Percentiles rank a stretch among this genome's conserved stretches.
These are phyloP conservation scores for Teunomyces stri DNA, from an alignment of 805 yeast genomes.

Conservation along the genomic window DNA sequence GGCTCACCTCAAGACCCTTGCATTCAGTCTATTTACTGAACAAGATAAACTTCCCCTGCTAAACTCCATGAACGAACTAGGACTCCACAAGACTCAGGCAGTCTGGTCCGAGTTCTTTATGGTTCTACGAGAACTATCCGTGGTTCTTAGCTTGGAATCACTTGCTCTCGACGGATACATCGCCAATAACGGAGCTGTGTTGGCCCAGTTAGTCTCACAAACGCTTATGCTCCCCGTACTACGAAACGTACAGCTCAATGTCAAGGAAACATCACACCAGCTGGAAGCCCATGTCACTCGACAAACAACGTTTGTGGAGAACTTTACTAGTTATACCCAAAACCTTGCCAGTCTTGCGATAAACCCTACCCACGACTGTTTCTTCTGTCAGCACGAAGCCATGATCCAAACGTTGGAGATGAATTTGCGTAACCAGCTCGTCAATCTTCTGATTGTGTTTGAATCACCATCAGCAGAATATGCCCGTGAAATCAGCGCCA, in stretches of 20 bases:
- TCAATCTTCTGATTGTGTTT: conserved; percentile 10
- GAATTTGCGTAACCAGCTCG: conserved; percentile 9
- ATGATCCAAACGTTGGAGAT: conserved; percentile 4
- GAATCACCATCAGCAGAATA: conserved; percentile 13
- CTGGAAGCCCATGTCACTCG: conserved; percentile 13
- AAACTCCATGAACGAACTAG: conserved; percentile 11
- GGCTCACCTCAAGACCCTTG: conserved; percentile 11
- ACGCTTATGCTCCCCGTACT: conserved; percentile 15
- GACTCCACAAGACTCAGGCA: conserved; percentile 8
- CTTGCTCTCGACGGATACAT: conserved; percentile 25
- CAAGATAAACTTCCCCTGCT: conserved; percentile 13
- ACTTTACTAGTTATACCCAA: conserved; percentile 10
- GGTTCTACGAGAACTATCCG: conserved; percentile 3
- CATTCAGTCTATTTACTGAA: conserved; percentile 13
- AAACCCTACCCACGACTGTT: conserved; percentile 20
- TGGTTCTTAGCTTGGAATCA: conserved; percentile 7
- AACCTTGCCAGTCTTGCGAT: conserved; percentile 9
- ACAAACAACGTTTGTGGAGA: conserved; percentile 10
- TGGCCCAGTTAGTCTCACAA: conserved; percentile 9
- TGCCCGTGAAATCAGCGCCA: conserved; percentile 8
- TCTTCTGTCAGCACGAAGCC: conserved; percentile 16
- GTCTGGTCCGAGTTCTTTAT: conserved; percentile 22
- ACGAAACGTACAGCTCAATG: conserved; percentile 12
- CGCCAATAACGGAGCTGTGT: conserved; percentile 10
- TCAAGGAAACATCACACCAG: conserved; percentile 23